phyloP scores from a whole-genome alignment of 345 rosid genomes.

The Cardamine resedifolia region DNA sequence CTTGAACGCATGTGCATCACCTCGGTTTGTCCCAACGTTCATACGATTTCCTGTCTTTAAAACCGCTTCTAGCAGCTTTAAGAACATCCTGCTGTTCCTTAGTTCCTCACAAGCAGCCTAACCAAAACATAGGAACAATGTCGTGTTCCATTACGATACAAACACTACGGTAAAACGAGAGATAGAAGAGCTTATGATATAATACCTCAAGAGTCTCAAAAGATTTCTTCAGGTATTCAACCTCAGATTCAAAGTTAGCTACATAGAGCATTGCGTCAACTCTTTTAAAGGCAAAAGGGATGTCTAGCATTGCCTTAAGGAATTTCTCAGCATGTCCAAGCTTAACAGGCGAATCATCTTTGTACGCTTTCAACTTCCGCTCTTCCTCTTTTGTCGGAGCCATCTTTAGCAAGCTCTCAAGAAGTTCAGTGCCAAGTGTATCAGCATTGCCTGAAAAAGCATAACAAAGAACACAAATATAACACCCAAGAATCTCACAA shows the following conservation, averaged over 20 bases:
- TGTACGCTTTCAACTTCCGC: slow-evolving; percentile 70
- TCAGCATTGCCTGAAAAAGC: slow-evolving; percentile 74
- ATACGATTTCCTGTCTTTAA: slow-evolving; percentile 98
- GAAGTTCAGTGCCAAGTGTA: slow-evolving; percentile 91
- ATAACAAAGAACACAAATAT: not conserved
- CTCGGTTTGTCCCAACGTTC: slow-evolving; percentile 98
- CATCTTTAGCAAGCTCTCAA: slow-evolving; percentile 90
- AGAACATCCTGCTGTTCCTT: slow-evolving; percentile 84
- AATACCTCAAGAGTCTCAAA: slow-evolving; percentile 88
- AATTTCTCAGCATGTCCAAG: slow-evolving; percentile 93
- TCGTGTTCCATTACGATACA: not conserved
- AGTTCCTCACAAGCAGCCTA: slow-evolving; percentile 98
- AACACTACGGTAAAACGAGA: not conserved
- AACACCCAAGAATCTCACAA: not conserved
- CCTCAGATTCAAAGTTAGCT: slow-evolving; percentile 85
- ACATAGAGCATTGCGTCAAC: slow-evolving; percentile 85
- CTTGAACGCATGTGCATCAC: slow-evolving; percentile 97
- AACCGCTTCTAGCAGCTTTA: slow-evolving; percentile 92
- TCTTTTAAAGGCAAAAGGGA: slow-evolving; percentile 92
- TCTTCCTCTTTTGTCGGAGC: slow-evolving; percentile 96
- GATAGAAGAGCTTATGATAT: not conserved
- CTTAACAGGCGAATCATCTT: slow-evolving; percentile 76
- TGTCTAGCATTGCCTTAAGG: slow-evolving; percentile 78
- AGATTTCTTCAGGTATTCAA: slow-evolving; percentile 79
- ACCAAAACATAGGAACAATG: not conserved